Evolutionary conservation across 2,329 filamentous ascomycete genomes (phyloP), one percentile per base, ranked within the genome.

Genomic region (Exophiala dermatitidis): DNA sequence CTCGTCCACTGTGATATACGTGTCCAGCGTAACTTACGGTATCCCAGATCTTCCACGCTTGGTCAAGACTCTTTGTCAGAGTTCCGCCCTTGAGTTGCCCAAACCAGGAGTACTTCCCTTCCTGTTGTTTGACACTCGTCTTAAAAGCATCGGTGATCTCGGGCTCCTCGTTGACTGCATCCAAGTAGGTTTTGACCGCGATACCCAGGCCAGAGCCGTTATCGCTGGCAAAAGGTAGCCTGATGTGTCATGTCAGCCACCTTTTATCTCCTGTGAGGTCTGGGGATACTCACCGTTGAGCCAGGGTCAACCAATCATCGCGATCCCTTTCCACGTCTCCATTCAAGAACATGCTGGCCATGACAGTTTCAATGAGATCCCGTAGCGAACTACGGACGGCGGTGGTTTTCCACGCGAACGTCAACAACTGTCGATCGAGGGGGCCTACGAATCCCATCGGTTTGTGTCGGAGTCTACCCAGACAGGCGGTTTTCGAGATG

Each of bases 381-480:
- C 93, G 82, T 59, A 95, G 77, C 33, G 84, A 82, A 59, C 85
- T 82, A 37, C 90, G 85, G 28, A 96, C 84, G 38, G 87, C 82
- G 1, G 85, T 85, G 38, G 89, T 83, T 53, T 97, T 77, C 1
- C 89, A 90, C 56, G 89, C 86, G 74, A 90, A 98, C 29, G 83
- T 84, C 40, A 98, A 77, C 48, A 96, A 77, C 61, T 91, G 90
- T 69, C 93, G 85, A 75, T 90, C 95, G 1, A 98, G 78, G 1
- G 93, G 91, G 0, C 93, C 93, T 1, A 91, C 96, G 70, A 96
- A 98, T 31, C 93, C 93, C 62, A 91, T 90, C 2, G 80, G 78
- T 62, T 88, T 81, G 68, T 98, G 93, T 32, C 84, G 82, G 57
- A 97, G 77, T 65, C 86, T 88, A 48, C 90, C 80, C 53, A 97